Base-by-base conservation (phyloP, 306 rosid genomes). In the Psophocarpus tetragonolobus region DNA sequence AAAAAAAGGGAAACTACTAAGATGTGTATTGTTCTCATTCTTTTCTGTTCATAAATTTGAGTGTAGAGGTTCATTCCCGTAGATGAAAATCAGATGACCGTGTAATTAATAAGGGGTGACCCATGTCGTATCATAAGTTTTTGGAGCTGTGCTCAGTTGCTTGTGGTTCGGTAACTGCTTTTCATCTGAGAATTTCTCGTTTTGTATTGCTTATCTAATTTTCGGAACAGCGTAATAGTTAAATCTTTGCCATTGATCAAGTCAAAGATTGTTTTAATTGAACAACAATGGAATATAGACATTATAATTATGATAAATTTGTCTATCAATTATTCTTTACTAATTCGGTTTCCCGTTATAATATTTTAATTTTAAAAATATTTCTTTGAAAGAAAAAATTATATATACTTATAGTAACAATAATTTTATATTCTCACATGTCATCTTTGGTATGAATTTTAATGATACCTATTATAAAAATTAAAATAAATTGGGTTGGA, bases 31-130 rank as follows among this genome's bases (percentile, higher is more conserved):
- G 88, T 79, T 87, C 64, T 87, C 87, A 95, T 92, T 94, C 94
- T 85, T 94, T 90, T 77, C 77, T 92, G 97, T 89, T 84, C 78
- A 92, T 91, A 92, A 82, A 85, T 66, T 83, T 71, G 80, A 68
- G 85, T 85, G 83, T 86, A 89, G 83, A 86, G 86, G 71, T 77
- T 56, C 44, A 20, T 60, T 56, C 73, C 68, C 42, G 65, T 42
- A 48, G 63, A 71, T 45, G 66, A 73, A 76, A 71, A 23, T 84
- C 76, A 72, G 79, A 86, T 84, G 50, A 44, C 66, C 76, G 23
- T 90, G 90, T 84, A 86, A 60, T 77, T 63, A 85, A 87, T 85
- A 86, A 85, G 42, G 51, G 23, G 26, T 29, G 74, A 61, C 20
- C 61, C 63, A 47, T 73, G 77, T 45, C 18, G 33, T 64, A 51